Conservation (phyloP, 2,329 filamentous ascomycete species). For the Parafenestella ontariensis region DNA sequence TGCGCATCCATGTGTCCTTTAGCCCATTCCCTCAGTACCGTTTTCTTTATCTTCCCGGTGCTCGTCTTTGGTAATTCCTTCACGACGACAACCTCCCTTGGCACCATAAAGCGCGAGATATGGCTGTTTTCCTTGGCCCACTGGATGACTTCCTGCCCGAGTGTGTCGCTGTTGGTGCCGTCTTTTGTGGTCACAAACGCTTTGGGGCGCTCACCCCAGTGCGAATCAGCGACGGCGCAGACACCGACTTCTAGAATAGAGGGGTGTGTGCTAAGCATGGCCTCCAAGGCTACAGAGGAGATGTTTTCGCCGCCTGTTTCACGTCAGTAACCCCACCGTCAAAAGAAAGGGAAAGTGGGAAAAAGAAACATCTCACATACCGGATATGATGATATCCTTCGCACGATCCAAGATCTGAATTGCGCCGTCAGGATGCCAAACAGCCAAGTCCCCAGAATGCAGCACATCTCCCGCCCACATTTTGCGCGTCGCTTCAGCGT, state of each 20-base stretch:
- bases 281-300: conserved; percentile 88
- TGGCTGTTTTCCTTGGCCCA: conserved; percentile 84
- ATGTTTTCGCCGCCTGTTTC: conserved; percentile 89
- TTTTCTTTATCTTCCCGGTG: conserved; percentile 97
- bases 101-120: conserved; percentile 92
- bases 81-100: conserved; percentile 77
- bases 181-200: conserved; percentile 85
- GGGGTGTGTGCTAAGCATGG: conserved; percentile 86
- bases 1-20: conserved; percentile 54
- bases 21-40: conserved; percentile 86
- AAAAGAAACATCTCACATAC: no score
- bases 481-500: conserved; percentile 82
- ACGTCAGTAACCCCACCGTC: neutral
- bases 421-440: conserved; percentile 89
- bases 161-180: conserved; percentile 55
- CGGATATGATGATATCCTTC: conserved; percentile 98
- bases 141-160: conserved; percentile 76
- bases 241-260: conserved; percentile 91
- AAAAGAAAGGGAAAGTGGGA: conserved; percentile 9
- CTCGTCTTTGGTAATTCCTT: conserved; percentile 91
- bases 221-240: conserved; percentile 82
- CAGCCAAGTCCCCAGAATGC: conserved; percentile 91
- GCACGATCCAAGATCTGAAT: conserved; percentile 91
- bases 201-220: conserved; percentile 97
- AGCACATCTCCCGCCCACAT: conserved; percentile 85